Evolutionary conservation across 257 asterid genomes (phyloP), one percentile per base, ranked within the genome.

Genomic region (Gardenia jasminoides): DNA sequence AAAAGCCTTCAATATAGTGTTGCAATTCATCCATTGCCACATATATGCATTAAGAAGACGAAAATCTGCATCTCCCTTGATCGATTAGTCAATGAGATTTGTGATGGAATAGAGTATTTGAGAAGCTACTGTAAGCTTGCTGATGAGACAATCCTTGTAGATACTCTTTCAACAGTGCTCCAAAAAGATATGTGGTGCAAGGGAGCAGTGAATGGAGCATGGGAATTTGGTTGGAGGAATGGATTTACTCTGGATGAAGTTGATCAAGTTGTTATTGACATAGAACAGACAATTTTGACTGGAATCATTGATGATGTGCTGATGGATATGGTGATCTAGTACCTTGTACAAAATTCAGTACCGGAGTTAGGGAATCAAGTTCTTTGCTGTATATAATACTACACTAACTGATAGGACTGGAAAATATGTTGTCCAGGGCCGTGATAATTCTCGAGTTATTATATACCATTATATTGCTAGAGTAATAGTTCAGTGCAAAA

Each of bases 151-250:
- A 72, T 83, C 79, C 22, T 76, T 28, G 78, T 70, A 20, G 85
- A 85, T 66, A 62, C 58, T n/a, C 79, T 87, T 72, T 62, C 64
- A 20, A 31, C 69, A 0, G 70, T 80, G 66, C 80, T 82, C 4
- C 56, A 79, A 68, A 87, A 81, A 44, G 88, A 87, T 79, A 28
- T 79, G 47, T 80, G 78, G 81, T 47, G 85, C 81, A 82, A 80
- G 47, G 87, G 75, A 46, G 75, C 41, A 50, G 77, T 68, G 1
- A 78, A 67, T 62, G 82, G 85, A 69, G 44, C 80, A 20, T 83
- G 88, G 88, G 87, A 83, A 77, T 36, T 81, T 15, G 88, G 90
- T 68, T 87, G 88, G 90, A 85, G 80, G 26, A 72, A 62, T 72
- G 86, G 82, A 26, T 84, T 78, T 28, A 80, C 78, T 74, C 46